Percentiles rank a stretch among this genome's conserved stretches.
These are phyloP conservation scores for Rhynchosporium agropyri DNA, from an alignment of 2,329 filamentous ascomycete species.

Conservation along the genomic window DNA sequence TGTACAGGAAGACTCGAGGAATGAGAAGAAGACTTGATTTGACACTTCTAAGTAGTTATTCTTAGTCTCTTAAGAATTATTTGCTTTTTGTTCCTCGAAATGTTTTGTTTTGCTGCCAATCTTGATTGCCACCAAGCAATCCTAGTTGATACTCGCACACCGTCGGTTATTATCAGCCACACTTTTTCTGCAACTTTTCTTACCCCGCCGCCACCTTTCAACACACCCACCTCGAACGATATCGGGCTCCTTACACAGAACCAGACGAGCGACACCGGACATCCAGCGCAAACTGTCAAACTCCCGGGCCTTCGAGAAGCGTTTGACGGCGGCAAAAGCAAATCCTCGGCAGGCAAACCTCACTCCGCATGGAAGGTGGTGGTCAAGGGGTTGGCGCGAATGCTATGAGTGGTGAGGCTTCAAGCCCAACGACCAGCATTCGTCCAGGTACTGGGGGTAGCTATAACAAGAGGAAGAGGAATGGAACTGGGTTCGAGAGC, in stretches of 20 bases:
- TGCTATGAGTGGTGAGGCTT: slow-evolving; percentile 33
- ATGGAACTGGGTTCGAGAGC: slow-evolving; percentile 56
- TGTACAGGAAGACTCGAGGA: background rate
- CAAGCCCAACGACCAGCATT: slow-evolving; percentile 37
- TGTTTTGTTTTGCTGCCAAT: too few species aligned
- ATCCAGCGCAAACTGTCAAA: slow-evolving; percentile 30
- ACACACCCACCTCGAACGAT: slow-evolving; percentile 8
- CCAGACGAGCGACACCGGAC: slow-evolving; percentile 36
- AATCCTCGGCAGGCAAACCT: slow-evolving; percentile 17
- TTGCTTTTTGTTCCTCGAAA: too few species aligned
- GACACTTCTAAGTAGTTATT: too few species aligned
- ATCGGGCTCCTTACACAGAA: slow-evolving; percentile 13
- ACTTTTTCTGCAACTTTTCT: background rate
- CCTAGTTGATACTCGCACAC: background rate
- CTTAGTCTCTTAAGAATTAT: too few species aligned
- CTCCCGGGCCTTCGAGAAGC: slow-evolving; percentile 24
- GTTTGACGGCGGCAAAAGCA: slow-evolving; percentile 21
- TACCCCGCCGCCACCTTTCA: background rate
- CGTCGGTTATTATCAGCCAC: slow-evolving; percentile 7
- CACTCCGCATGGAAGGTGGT: slow-evolving; percentile 35
- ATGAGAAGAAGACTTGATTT: too few species aligned
- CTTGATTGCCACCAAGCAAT: too few species aligned
- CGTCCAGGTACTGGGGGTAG: slow-evolving; percentile 38
- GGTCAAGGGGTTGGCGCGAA: slow-evolving; percentile 27
- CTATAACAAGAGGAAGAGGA: slow-evolving; percentile 65